These are phyloP conservation scores for Hippophae gyantsensis DNA, from an alignment of 306 rosid species.

Conservation along the genomic window DNA sequence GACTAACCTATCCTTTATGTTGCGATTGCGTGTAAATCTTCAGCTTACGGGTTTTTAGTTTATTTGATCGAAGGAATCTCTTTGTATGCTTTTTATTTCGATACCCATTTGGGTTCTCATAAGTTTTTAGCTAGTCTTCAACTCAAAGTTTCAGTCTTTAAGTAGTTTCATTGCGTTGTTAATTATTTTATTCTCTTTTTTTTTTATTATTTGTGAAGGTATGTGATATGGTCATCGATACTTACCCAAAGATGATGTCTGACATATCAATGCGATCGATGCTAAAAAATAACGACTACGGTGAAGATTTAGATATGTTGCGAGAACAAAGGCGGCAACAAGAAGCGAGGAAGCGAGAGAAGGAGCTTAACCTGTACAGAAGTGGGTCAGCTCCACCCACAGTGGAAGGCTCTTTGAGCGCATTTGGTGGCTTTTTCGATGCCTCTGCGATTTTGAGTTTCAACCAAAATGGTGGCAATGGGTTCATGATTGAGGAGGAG, in stretches of 20 bases:
- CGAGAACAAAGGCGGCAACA: conserved; percentile 45
- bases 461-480: conserved; percentile 23
- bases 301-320: conserved; percentile 49
- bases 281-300: conserved; percentile 36
- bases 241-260: conserved; percentile 53
- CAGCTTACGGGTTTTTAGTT: conserved; percentile 11
- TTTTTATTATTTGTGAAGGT: neutral
- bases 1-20: neutral
- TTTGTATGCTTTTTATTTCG: conserved; percentile 6
- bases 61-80: neutral
- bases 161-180: conserved; percentile 11
- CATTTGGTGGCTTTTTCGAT: conserved; percentile 53
- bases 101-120: conserved; percentile 10
- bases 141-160: conserved; percentile 35
- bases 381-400: conserved; percentile 98
- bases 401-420: conserved; percentile 65
- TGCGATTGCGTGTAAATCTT: conserved; percentile 3
- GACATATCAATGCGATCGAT: conserved; percentile 72
- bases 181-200: neutral
- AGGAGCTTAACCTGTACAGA: conserved; percentile 54
- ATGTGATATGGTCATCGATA: conserved; percentile 52
- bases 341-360: conserved; percentile 44
- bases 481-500: conserved; percentile 33
- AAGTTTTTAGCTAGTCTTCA: conserved; percentile 22
- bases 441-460: conserved; percentile 26